phyloP scores from a whole-genome alignment of 257 asterid genomes.

The Solanum bulbocastanum region DNA sequence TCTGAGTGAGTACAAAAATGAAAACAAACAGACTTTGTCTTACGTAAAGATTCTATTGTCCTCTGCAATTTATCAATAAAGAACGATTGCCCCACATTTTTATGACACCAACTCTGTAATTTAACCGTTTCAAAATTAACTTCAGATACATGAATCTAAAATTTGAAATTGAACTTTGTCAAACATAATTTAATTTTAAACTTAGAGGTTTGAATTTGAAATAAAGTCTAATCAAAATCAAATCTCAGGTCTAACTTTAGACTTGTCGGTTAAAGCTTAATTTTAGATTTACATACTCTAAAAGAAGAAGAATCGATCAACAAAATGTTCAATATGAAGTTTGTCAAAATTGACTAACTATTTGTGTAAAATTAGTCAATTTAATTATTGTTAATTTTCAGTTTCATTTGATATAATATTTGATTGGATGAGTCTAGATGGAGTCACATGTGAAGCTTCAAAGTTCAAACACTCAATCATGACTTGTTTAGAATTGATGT shows the following conservation, averaged over 20 bases:
- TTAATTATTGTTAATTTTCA: not conserved
- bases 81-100: constrained; percentile 12
- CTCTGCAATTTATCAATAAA: not conserved
- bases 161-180: not conserved
- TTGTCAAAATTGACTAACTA: not conserved
- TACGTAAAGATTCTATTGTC: constrained; percentile 18
- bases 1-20: constrained; percentile 2
- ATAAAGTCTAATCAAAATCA: not conserved
- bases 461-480: not conserved
- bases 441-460: not conserved
- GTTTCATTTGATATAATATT: not conserved
- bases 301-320: not conserved
- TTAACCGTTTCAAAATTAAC: not conserved
- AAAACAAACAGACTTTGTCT: constrained; percentile 14
- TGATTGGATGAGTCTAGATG: not conserved
- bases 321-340: too few species aligned
- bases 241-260: not conserved
- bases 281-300: not conserved
- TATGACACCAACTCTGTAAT: not conserved
- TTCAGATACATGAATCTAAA: not conserved
- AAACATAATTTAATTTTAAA: not conserved
- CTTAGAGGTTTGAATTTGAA: not conserved
- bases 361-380: not conserved
- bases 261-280: not conserved
- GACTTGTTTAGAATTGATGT: not conserved